A percentile compares a stretch with the other conserved stretches of the same genome.
Conservation (phyloP, 495 filamentous ascomycete species). For the Trichoderma parareesei region DNA sequence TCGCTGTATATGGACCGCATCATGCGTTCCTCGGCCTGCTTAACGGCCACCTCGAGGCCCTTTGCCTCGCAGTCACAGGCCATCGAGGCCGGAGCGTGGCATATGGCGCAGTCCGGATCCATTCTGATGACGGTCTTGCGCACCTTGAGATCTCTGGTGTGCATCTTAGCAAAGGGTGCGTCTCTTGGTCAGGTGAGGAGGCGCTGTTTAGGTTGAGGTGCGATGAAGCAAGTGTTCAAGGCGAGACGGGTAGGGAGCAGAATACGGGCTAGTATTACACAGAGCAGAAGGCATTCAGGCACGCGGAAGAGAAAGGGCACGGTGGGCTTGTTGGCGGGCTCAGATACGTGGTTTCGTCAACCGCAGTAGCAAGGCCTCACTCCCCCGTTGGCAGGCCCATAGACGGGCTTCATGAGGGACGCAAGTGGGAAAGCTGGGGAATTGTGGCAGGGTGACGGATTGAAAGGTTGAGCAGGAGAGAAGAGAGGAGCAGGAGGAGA, state of each 20-base stretch:
- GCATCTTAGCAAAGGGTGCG: slow-evolving; percentile 39
- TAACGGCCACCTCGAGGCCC: slow-evolving; percentile 55
- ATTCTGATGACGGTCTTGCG: slow-evolving; percentile 46
- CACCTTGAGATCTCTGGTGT: slow-evolving; percentile 36
- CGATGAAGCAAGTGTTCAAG: not conserved
- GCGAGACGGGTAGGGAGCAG: not conserved
- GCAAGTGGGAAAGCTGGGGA: slow-evolving; percentile 19
- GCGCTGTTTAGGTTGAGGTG: slow-evolving; percentile 7
- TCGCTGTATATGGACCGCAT: slow-evolving; percentile 54
- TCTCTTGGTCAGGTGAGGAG: not conserved
- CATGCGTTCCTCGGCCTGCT: slow-evolving; percentile 56
- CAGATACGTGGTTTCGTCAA: not conserved
- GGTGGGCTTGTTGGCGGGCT: not conserved
- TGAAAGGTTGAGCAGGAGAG: slow-evolving; percentile 19
- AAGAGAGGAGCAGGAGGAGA: slow-evolving; percentile 22
- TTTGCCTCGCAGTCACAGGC: slow-evolving; percentile 64
- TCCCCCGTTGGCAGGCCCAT: slow-evolving; percentile 10
- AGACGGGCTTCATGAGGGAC: slow-evolving; percentile 12
- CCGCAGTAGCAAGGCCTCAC: slow-evolving; percentile 6
- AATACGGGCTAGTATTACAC: slow-evolving; percentile 21
- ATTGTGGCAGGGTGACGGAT: slow-evolving; percentile 19
- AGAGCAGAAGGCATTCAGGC: slow-evolving; percentile 11
- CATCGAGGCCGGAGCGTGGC: slow-evolving; percentile 51
- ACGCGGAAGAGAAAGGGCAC: slow-evolving; percentile 1
- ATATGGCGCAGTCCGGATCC: slow-evolving; percentile 67